Base-by-base conservation (phyloP, 345 rosid species). In the Linum lewisii region DNA sequence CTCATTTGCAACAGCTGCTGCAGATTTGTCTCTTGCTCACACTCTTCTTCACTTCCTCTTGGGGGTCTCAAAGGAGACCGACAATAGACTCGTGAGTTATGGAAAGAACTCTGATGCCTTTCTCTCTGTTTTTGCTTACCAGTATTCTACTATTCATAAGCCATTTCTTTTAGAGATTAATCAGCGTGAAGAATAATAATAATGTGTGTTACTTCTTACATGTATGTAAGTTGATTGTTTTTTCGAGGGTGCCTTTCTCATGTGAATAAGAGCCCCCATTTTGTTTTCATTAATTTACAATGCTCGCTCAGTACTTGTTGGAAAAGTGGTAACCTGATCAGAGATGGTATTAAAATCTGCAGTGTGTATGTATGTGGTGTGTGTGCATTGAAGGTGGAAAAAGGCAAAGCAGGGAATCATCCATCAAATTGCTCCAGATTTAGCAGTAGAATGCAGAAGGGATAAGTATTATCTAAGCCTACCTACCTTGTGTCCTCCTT, bases 181-280 rank as follows among this genome's bases (percentile, higher is more conserved):
- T 63, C 53, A 60, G 75, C 59, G 64, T 71, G 79, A 67, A 71
- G 47, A 42, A 42, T 11, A 7, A 42, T 11, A 77, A 79, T 77
- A 76, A 79, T 72, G 74, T 65, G 77, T 79, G 59, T 59, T 62
- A 61, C 69, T 26, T 73, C n/a, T 29, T 29, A 29, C 34, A 4
- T 29, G 60, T 76, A 69, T 62, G 70, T 60, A 74, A 70, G 65
- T 69, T 71, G 75, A 70, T 71, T 79, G 72, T 25, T 66, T 25
- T 37, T 63, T 66, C 64, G 49, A 55, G 74, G 73, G 66, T 65
- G 67, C 59, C 67, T 72, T 70, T 65, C 67, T 65, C 67, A 77
- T 77, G 75, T 80, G 81, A 74, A 80, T 74, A 77, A 80, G 68
- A 72, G 73, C 60, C 69, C 72, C 77, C 72, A 7, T 45, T 65